Base-by-base conservation (phyloP, 345 rosid genomes). In the Lepidium africanum region DNA sequence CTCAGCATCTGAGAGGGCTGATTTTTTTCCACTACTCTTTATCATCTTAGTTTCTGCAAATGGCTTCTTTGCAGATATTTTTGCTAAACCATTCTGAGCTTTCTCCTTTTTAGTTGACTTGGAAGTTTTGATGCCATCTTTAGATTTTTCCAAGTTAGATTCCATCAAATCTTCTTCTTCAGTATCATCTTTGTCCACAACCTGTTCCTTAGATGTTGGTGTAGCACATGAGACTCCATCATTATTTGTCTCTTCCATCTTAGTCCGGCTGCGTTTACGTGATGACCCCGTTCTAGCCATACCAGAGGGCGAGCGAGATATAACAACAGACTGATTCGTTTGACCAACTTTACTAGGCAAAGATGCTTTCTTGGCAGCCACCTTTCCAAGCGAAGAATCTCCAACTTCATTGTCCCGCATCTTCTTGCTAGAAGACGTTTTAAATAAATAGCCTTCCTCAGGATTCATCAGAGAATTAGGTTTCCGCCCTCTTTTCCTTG, bases 381-480 rank as follows among this genome's bases (percentile, higher is more conserved):
- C 50, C 56, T 60, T 70, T 53, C 45, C 78, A 30, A 72, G 61
- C 13, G 72, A 72, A 16, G 71, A 56, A 60, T 58, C 57, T 56
- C 48, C 74, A 58, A 58, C 14, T 68, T 58, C 62, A 56, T 72
- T 84, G 36, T 67, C 61, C 56, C 33, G 75, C 62, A 50, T 53
- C 49, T 72, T 84, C 75, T 58, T 79, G 19, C 55, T 56, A 39
- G 40, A 72, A 58, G 77, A 43, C 7, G 65, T 23, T 71, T 63
- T 77, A 25, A 62, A 25, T 25, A 66, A 25, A 70, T 82, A 82
- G 46, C 87, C 87, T 80, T 89, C 92, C 47, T 76, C 90, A 27
- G 90, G 79, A 69, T 79, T 84, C 80, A 86, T 82, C 74, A 83
- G 76, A 30, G 90, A 76, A 77, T 81, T 91, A 47, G 84, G 92